Evolutionary conservation across 345 rosid genomes (phyloP), one percentile per base, ranked within the genome.

Genomic region (Rhizophora apiculata): DNA sequence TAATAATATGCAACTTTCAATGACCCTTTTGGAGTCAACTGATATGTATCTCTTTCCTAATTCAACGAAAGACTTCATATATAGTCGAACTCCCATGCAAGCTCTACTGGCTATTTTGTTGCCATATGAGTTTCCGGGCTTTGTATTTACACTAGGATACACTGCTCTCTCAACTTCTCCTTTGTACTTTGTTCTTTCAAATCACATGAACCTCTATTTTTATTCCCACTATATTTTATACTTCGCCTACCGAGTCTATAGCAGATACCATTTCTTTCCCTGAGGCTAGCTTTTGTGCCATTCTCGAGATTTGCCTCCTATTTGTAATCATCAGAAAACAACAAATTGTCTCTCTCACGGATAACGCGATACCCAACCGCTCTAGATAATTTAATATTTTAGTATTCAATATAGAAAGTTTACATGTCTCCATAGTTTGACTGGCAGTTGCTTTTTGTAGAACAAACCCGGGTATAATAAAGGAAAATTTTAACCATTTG

Each of bases 71-170:
- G 66, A 52, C 79, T 69, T 43, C 24, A 24, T 52, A 24, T 52
- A 54, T 58, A 63, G 88, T 84, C 85, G 77, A 84, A 70, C 37
- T 78, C 69, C 82, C 51, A 43, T 75, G 68, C 84, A 72, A 68
- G 51, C 81, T 61, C 63, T 76, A 72, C 83, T 76, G 70, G 48
- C 82, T 64, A 66, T 71, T 82, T 84, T 86, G 86, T 81, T 83
- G 65, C 60, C 76, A 31, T 68, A 21, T 61, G 69, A 64, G 63
- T 48, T 60, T 73, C 72, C 62, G 22, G 74, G 64, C 68, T 48
- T 58, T 63, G 54, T 52, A 53, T 46, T 20, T 68, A 78, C 80
- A 68, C 15, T 36, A 63, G 57, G 69, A 65, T 85, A 78, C 72
- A 79, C 83, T 83, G 81, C 91, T 81, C 79, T 79, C 85, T 68